Conservation (phyloP, 129 eudicot species). For the Erigeron canadensis region DNA sequence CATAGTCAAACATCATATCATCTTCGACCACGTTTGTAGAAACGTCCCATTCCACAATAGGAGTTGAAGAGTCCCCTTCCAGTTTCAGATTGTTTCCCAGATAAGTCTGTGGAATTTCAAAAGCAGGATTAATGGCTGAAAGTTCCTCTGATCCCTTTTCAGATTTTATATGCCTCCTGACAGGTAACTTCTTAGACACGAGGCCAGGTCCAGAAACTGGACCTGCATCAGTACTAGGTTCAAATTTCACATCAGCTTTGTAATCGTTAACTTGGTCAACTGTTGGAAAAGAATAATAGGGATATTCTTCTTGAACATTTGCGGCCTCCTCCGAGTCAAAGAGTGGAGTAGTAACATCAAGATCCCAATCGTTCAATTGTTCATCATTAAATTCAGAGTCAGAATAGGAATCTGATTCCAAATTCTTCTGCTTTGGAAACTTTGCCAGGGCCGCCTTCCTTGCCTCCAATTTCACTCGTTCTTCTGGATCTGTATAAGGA, state of each 20-base stretch:
- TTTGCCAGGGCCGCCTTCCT: constrained; percentile 34
- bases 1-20: constrained; percentile 54
- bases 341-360: constrained; percentile 28
- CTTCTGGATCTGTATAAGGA: constrained; percentile 55
- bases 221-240: constrained; percentile 7
- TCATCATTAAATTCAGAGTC: constrained; percentile 36
- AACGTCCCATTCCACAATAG: constrained; percentile 58
- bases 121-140: constrained; percentile 15
- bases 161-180: constrained; percentile 62
- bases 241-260: constrained; percentile 32
- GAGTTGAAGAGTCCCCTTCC: constrained; percentile 36
- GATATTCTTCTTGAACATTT: constrained; percentile 40
- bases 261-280: constrained; percentile 43
- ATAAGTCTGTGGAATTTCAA: constrained; percentile 32
- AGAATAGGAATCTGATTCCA: constrained; percentile 30
- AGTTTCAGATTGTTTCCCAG: constrained; percentile 28
- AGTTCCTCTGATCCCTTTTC: constrained; percentile 33
- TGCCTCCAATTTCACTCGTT: constrained; percentile 36
- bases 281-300: constrained; percentile 45
- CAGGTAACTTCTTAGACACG: constrained; percentile 68
- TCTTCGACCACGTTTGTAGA: constrained; percentile 55
- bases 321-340: constrained; percentile 33
- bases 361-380: constrained; percentile 32
- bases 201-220: constrained; percentile 32
- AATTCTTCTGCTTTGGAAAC: constrained; percentile 36